Conservation (phyloP, 768 basidiomycete genomes). For the Leccinum ochraceum region DNA sequence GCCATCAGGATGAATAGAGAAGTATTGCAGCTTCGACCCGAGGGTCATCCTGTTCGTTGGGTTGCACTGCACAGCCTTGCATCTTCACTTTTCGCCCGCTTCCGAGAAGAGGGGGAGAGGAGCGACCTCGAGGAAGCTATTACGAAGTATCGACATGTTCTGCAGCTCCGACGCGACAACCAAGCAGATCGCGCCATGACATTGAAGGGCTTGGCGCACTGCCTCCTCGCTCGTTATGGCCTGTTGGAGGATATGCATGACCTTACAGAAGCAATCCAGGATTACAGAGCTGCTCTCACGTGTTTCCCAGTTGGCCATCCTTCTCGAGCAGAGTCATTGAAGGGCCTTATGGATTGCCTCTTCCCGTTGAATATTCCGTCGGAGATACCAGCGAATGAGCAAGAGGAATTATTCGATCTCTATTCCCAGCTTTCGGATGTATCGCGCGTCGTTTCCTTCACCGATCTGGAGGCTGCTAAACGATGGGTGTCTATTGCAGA, state of each 20-base stretch:
- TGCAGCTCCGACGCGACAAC: background rate
- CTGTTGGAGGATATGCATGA: background rate
- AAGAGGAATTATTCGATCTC: conserved; percentile 1
- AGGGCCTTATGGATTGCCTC: background rate
- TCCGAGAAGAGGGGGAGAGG: background rate
- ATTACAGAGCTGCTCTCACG: background rate
- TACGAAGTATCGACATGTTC: background rate
- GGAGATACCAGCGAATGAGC: background rate
- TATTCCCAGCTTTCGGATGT: background rate
- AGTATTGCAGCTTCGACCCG: background rate
- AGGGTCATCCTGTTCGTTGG: background rate
- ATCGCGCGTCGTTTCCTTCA: background rate
- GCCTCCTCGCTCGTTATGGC: background rate
- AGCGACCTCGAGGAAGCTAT: conserved; percentile 1
- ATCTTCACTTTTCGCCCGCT: background rate
- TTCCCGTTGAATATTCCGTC: background rate
- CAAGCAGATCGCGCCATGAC: background rate
- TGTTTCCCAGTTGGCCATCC: background rate
- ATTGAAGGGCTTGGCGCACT: background rate
- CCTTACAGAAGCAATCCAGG: background rate
- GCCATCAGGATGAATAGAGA: background rate
- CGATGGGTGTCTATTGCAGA: conserved; percentile 1
- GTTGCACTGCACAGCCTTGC: background rate
- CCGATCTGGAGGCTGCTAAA: background rate
- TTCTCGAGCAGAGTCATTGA: background rate